Evolutionary conservation across 495 filamentous ascomycete species (phyloP).

Genomic region (Podospora conica): DNA sequence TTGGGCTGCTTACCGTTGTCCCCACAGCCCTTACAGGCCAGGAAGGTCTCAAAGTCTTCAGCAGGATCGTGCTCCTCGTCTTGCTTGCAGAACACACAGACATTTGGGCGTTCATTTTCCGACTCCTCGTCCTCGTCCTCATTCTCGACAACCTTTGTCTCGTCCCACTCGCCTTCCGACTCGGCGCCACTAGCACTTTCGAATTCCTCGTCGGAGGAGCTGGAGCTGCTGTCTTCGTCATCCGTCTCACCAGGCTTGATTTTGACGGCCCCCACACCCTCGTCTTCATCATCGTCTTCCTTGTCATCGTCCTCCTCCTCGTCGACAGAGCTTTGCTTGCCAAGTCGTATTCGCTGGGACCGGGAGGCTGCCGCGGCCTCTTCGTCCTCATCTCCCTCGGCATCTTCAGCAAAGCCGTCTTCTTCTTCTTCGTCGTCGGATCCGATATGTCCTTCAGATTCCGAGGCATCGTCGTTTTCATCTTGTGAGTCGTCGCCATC

Average conservation of each 20-base stretch:
- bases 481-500: slow-evolving; percentile 33
- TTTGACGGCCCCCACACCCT: slow-evolving; percentile 73
- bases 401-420: slow-evolving; percentile 32
- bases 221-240: slow-evolving; percentile 30
- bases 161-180: slow-evolving; percentile 50
- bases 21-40: slow-evolving; percentile 73
- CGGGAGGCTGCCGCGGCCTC: slow-evolving; percentile 6
- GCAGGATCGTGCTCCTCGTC: slow-evolving; percentile 82
- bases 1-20: slow-evolving; percentile 72
- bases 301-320: slow-evolving; percentile 41
- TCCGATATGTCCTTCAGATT: slow-evolving; percentile 32
- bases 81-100: slow-evolving; percentile 68
- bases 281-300: slow-evolving; percentile 47
- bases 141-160: slow-evolving; percentile 50
- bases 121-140: slow-evolving; percentile 58
- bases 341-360: slow-evolving; percentile 33
- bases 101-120: slow-evolving; percentile 56
- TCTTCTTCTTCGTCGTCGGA: slow-evolving; percentile 34
- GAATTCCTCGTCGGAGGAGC: slow-evolving; percentile 13
- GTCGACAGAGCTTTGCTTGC: not conserved
- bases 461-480: slow-evolving; percentile 23
- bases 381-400: slow-evolving; percentile 40
- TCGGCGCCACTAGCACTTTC: slow-evolving; percentile 33
- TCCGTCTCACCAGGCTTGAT: slow-evolving; percentile 52
- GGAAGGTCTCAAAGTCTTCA: slow-evolving; percentile 80